These are phyloP conservation scores for Colletotrichum chrysophilum DNA, from an alignment of 2,329 filamentous ascomycete genomes.

Conservation along the genomic window DNA sequence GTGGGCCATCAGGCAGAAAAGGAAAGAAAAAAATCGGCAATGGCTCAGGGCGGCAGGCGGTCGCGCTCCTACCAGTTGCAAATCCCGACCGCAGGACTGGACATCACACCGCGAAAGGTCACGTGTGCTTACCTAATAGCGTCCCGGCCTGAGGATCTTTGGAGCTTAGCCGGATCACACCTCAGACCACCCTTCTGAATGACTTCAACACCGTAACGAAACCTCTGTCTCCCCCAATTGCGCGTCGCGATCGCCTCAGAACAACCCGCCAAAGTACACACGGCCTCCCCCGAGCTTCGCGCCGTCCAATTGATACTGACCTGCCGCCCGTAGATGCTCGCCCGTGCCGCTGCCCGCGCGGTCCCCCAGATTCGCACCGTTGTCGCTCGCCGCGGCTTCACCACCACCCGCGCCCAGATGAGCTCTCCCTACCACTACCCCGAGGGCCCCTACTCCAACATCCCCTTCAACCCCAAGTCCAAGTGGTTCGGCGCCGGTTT, in stretches of 20 bases:
- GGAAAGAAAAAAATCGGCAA: not conserved
- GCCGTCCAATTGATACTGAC: constrained; percentile 38
- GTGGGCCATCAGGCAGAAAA: not conserved
- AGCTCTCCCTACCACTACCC: constrained; percentile 97
- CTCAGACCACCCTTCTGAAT: constrained; percentile 22
- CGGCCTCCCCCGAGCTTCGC: not conserved
- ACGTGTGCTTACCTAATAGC: constrained; percentile 13
- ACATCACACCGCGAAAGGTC: not conserved
- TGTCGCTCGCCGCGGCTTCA: constrained; percentile 91
- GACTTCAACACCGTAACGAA: constrained; percentile 20
- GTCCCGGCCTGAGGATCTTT: not conserved
- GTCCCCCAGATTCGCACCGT: constrained; percentile 66
- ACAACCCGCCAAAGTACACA: constrained; percentile 9
- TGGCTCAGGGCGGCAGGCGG: constrained; percentile 4
- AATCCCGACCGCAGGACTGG: not conserved
- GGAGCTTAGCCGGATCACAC: constrained; percentile 12
- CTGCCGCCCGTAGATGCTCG: constrained; percentile 74
- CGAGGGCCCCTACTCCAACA: constrained; percentile 91
- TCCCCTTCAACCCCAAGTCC: constrained; percentile 96
- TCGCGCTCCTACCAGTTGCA: not conserved
- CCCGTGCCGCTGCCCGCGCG: constrained; percentile 70
- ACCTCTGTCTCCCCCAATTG: constrained; percentile 9
- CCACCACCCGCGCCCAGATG: constrained; percentile 84
- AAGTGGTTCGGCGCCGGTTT: constrained; percentile 84
- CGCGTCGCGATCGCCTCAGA: constrained; percentile 8